Base-by-base conservation (phyloP, 148 eudicot genomes). In the Chenopodium formosanum region DNA sequence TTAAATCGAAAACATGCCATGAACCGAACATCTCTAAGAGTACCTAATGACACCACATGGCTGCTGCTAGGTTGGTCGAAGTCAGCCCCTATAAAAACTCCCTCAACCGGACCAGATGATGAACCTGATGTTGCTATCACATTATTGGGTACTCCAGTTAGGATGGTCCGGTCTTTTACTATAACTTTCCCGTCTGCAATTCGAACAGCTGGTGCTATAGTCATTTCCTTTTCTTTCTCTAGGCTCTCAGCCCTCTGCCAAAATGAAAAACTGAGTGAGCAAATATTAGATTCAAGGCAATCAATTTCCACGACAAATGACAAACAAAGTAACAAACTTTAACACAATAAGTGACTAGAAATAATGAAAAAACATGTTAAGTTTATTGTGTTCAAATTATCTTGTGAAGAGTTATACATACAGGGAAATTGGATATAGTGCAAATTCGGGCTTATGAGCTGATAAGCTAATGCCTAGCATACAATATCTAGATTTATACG, bases 1-100 rank as follows among this genome's bases (percentile, higher is more conserved):
- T 93, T 93, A 82, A 93, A 93, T 80, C 97, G 76, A 65, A 93
- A 93, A 67, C 92, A 89, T 29, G 97, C 90, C 82, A 93, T 25
- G 86, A 92, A 94, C 77, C 91, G 86, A 71, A 86, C 92, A 79
- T 87, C 92, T 25, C 85, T 85, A 7, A 94, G 78, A 20, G 79
- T 85, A 64, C 97, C 97, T 3, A 94, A 76, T 4, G 92, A 81
- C 23, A 81, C 88, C 64, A 94, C 92, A 56, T 92, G 95, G 25
- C 88, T 50, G 77, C 89, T 85, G 70, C 56, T 81, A 23, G 84
- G 84, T 10, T 80, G 80, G 20, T 88, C 80, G 67, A 94, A 86
- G 4, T 83, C 88, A 0, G 93, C 91, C 4, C 97, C 95, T 37
- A 94, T 79, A 77, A 92, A 94, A 2, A 91, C 81, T 10, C 97